Evolutionary conservation across 768 basidiomycete genomes (phyloP).

Genomic region (Podaxis mareebaensis): DNA sequence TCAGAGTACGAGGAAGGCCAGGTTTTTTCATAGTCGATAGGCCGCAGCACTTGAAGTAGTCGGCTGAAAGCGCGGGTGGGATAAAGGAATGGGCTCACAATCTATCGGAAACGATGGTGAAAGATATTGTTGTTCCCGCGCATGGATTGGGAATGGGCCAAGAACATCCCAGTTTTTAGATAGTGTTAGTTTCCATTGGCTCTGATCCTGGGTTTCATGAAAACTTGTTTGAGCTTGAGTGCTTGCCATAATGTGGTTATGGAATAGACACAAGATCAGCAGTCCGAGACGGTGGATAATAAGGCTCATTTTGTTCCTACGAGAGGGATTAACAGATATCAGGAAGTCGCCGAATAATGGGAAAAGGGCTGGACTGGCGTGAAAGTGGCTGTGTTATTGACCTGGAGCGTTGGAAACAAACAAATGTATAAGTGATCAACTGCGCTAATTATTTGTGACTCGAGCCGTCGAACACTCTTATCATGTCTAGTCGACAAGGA

Average conservation of each 20-base stretch:
- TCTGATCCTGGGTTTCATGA: background rate
- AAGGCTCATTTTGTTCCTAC: background rate
- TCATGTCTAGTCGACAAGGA: conserved; percentile 72
- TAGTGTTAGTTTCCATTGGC: conserved; percentile 27
- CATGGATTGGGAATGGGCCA: conserved; percentile 83
- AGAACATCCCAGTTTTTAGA: conserved; percentile 51
- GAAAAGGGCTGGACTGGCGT: background rate
- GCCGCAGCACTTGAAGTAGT: conserved; percentile 44
- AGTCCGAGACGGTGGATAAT: background rate
- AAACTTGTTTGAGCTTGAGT: background rate
- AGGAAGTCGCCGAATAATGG: background rate
- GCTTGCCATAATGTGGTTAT: background rate
- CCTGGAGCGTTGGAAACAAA: background rate
- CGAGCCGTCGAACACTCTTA: conserved; percentile 9
- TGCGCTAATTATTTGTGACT: conserved; percentile 12
- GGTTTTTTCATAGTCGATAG: conserved; percentile 45
- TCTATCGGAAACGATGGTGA: conserved; percentile 75
- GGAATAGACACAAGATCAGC: background rate
- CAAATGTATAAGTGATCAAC: background rate
- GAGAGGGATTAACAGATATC: background rate
- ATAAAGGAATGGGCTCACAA: conserved; percentile 37
- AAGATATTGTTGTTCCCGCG: conserved; percentile 81
- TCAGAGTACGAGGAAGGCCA: conserved; percentile 76
- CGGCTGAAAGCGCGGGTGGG: conserved; percentile 6
- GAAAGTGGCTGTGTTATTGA: conserved; percentile 8